phyloP scores from a whole-genome alignment of 2,329 filamentous ascomycete species.

The Neofusicoccum cordaticola region DNA sequence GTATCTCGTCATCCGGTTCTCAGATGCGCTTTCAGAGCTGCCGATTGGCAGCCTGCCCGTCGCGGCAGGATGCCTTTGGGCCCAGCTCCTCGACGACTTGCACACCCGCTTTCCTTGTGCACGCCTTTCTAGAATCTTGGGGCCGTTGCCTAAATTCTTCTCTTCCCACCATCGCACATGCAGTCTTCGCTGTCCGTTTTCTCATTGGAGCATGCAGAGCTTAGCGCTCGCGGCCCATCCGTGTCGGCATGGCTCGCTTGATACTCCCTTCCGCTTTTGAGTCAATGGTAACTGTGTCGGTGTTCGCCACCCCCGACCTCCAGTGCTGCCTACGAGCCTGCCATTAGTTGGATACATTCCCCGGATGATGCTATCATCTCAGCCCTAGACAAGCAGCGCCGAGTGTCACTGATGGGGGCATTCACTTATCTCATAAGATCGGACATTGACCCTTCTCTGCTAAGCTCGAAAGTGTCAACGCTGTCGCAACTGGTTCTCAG shows the following conservation, averaged over 20 bases:
- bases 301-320: slow-evolving; percentile 1
- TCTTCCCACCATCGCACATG: neutral
- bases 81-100: neutral
- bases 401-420: neutral
- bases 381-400: neutral
- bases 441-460: neutral
- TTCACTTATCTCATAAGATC: neutral
- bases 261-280: slow-evolving; percentile 7
- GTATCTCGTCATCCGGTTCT: slow-evolving; percentile 5
- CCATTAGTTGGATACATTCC: neutral
- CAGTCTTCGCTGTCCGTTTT: neutral
- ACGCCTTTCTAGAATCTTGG: neutral
- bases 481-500: neutral
- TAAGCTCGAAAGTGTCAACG: neutral
- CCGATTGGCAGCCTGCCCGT: neutral
- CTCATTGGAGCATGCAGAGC: neutral
- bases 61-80: neutral
- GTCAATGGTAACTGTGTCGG: slow-evolving; percentile 1
- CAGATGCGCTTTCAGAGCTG: neutral
- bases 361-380: neutral
- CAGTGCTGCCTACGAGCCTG: slow-evolving; percentile 8
- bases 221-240: neutral
- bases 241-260: neutral
- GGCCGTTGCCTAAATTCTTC: slow-evolving; percentile 5
- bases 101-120: neutral